Evolutionary conservation across 2,329 filamentous ascomycete species (phyloP).

Genomic region (Alternaria ethzedia): DNA sequence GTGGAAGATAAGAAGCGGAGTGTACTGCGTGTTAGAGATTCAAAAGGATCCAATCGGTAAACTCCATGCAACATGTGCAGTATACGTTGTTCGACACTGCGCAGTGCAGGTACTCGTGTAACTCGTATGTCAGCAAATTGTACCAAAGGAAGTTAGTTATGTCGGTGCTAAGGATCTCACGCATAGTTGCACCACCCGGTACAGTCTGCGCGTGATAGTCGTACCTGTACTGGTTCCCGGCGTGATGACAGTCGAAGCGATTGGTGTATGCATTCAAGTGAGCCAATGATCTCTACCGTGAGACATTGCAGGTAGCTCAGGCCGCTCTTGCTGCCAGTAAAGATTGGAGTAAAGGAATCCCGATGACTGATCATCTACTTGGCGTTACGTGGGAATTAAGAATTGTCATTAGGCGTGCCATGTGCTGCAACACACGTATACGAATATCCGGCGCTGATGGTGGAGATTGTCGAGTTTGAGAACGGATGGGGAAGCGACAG

Average conservation of each 20-base stretch:
- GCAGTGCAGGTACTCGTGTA: not conserved
- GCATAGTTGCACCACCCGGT: not conserved
- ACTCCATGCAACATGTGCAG: not conserved
- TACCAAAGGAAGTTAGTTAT: not conserved
- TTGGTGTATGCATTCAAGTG: not conserved
- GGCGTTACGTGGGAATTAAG: not conserved
- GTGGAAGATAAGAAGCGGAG: not conserved
- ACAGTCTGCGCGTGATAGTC: not conserved
- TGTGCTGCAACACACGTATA: not conserved
- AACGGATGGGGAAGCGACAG: conserved; percentile 1
- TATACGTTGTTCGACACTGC: not conserved
- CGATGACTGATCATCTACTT: not conserved
- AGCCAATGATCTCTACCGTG: not conserved
- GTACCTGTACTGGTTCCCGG: not conserved
- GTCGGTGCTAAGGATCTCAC: not conserved
- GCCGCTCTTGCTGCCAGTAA: not conserved
- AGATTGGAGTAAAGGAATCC: not conserved
- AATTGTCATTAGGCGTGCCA: not conserved
- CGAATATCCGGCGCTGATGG: not conserved
- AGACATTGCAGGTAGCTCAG: not conserved
- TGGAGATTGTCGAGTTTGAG: not conserved
- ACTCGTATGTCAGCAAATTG: not conserved
- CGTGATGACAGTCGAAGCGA: not conserved
- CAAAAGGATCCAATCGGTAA: not conserved
- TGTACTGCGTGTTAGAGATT: not conserved